These are phyloP conservation scores for Corylus avellana DNA, from an alignment of 306 rosid species.

Conservation along the genomic window DNA sequence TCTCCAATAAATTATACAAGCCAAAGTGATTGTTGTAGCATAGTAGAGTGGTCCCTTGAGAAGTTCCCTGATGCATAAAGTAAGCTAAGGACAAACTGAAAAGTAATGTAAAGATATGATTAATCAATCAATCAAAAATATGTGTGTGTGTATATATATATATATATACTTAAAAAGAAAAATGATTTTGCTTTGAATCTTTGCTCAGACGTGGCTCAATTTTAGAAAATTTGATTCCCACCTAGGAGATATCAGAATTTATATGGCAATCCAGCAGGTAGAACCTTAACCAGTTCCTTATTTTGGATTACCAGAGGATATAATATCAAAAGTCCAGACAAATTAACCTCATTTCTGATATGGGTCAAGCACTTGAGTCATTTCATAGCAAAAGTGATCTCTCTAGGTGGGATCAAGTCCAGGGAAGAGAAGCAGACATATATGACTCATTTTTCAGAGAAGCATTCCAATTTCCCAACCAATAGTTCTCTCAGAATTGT, in stretches of 20 bases:
- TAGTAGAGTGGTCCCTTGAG: constrained; percentile 92
- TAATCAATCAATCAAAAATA: constrained; percentile 2
- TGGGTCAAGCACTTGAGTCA: constrained; percentile 17
- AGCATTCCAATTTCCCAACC: constrained; percentile 11
- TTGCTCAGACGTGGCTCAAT: background rate
- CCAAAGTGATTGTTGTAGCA: constrained; percentile 59
- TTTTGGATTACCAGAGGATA: background rate
- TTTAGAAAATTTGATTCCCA: background rate
- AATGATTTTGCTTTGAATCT: background rate
- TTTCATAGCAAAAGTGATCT: constrained; percentile 12
- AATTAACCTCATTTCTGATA: constrained; percentile 3
- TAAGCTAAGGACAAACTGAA: constrained; percentile 33
- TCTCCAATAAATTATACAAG: constrained; percentile 71
- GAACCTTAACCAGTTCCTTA: constrained; percentile 14
- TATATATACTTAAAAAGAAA: background rate
- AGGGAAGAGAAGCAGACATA: constrained; percentile 17
- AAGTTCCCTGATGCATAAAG: constrained; percentile 80
- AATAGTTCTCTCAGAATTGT: constrained; percentile 21
- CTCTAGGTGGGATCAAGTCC: constrained; percentile 5
- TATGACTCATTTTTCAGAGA: constrained; percentile 12
- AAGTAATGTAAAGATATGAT: constrained; percentile 19
- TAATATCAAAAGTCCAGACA: constrained; percentile 4
- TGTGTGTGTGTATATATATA: background rate
- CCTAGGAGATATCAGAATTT: background rate
- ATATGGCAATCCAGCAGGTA: background rate